A percentile compares a stretch with the other conserved stretches of the same genome.
Conservation (phyloP, 2,329 filamentous ascomycete genomes). For the Fusarium sp. region DNA sequence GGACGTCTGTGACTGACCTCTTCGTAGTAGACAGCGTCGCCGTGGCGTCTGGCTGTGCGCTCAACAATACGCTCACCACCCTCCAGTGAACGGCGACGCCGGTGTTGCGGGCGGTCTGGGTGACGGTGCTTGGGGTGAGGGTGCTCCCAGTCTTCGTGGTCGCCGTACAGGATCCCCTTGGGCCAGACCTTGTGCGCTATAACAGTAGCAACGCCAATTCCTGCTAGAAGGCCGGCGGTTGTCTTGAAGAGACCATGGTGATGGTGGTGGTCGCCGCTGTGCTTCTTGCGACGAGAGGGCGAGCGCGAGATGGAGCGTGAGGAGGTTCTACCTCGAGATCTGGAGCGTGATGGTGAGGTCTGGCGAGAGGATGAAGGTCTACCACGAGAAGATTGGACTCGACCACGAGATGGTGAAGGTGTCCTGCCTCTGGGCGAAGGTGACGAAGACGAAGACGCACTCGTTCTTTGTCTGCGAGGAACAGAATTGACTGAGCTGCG, state of each 20-base stretch:
- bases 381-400: slow-evolving; percentile 21
- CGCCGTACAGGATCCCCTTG: slow-evolving; percentile 49
- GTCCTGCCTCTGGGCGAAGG: slow-evolving; percentile 26
- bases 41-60: slow-evolving; percentile 27
- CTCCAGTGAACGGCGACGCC: slow-evolving; percentile 30
- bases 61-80: slow-evolving; percentile 32
- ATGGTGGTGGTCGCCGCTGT: slow-evolving; percentile 32
- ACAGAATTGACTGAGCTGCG: slow-evolving; percentile 38
- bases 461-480: slow-evolving; percentile 19
- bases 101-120: slow-evolving; percentile 23
- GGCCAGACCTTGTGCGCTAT: slow-evolving; percentile 55
- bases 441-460: slow-evolving; percentile 30
- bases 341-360: slow-evolving; percentile 28
- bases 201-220: slow-evolving; percentile 54
- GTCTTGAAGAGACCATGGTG: slow-evolving; percentile 51
- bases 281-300: slow-evolving; percentile 30
- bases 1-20: slow-evolving; percentile 35
- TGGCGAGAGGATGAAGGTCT: slow-evolving; percentile 14
- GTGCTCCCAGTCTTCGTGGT: slow-evolving; percentile 51
- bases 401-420: slow-evolving; percentile 37
- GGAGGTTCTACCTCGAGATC: slow-evolving; percentile 27
- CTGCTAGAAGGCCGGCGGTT: slow-evolving; percentile 52
- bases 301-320: slow-evolving; percentile 46
- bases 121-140: slow-evolving; percentile 29
- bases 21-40: slow-evolving; percentile 41